Evolutionary conservation across 177 flowering plant species (phyloP).

Genomic region (Vitis hybrid): DNA sequence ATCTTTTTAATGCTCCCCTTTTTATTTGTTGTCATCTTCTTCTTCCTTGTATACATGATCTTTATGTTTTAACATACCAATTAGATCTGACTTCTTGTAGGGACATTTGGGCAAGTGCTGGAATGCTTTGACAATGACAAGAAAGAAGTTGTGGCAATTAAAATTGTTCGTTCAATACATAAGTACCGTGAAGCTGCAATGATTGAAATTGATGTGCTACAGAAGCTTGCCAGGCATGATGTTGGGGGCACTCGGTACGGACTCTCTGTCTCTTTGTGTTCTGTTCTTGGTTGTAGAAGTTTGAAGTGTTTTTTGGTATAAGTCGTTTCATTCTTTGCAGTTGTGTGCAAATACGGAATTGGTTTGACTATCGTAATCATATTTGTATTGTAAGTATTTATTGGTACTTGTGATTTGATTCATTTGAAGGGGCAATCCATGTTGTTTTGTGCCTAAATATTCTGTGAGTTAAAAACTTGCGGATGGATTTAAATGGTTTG

Average conservation of each 20-base stretch:
- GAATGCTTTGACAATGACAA: slow-evolving; percentile 86
- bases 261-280: slow-evolving; percentile 6
- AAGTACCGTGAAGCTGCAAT: slow-evolving; percentile 97
- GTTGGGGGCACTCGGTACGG: slow-evolving; percentile 71
- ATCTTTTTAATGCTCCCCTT: background rate
- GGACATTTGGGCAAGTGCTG: slow-evolving; percentile 97
- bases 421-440: slow-evolving; percentile 38
- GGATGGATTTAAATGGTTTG: slow-evolving; percentile 63
- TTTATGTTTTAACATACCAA: background rate
- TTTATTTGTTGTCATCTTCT: background rate
- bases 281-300: slow-evolving; percentile 17
- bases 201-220: slow-evolving; percentile 92
- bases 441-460: slow-evolving; percentile 41
- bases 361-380: slow-evolving; percentile 98
- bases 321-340: slow-evolving; percentile 75
- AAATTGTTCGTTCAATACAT: slow-evolving; percentile 75
- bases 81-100: slow-evolving; percentile 34
- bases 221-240: slow-evolving; percentile 80
- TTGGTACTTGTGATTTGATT: slow-evolving; percentile 45
- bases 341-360: slow-evolving; percentile 94
- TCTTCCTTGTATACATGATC: background rate
- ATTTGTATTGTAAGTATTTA: slow-evolving; percentile 86
- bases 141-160: slow-evolving; percentile 86
- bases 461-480: slow-evolving; percentile 63
- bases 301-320: slow-evolving; percentile 42